Evolutionary conservation across 2,329 filamentous ascomycete genomes (phyloP).

Genomic region (Fusarium sp.): DNA sequence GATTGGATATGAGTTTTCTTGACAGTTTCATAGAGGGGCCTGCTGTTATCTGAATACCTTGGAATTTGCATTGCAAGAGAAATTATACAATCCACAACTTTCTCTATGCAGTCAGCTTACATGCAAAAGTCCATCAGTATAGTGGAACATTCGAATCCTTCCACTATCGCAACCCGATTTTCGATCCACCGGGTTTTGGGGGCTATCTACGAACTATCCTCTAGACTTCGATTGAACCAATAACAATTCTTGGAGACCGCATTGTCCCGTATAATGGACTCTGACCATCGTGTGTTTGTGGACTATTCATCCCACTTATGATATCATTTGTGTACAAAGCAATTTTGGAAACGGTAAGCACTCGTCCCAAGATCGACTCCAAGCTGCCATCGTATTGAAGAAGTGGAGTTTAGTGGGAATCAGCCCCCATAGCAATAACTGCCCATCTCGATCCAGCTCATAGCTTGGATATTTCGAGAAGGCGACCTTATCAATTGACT

Average conservation of each 20-base stretch:
- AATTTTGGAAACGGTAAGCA: rapidly evolving
- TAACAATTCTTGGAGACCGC: background rate
- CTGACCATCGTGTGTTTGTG: rapidly evolving
- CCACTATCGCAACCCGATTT: background rate
- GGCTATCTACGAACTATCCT: background rate
- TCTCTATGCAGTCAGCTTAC: background rate
- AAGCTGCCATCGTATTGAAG: too few relatives aligned
- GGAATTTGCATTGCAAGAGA: too few relatives aligned
- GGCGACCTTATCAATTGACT: rapidly evolving
- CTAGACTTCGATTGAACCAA: background rate
- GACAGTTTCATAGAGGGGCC: constrained; percentile 12
- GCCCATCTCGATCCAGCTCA: background rate
- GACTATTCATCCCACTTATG: background rate
- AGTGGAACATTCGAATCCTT: background rate
- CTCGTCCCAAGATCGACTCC: background rate
- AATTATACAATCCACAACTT: too few relatives aligned
- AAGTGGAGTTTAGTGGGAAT: rapidly evolving
- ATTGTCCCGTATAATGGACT: too few relatives aligned
- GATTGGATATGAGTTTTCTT: constrained; percentile 17
- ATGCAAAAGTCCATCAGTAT: background rate
- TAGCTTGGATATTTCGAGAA: rapidly evolving
- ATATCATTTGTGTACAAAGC: background rate
- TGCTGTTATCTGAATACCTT: background rate
- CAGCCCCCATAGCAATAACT: rapidly evolving
- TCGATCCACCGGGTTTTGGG: background rate